Evolutionary conservation across 148 eudicot genomes (phyloP), one percentile per base, ranked within the genome.

Genomic region (Persicaria tinctoria): DNA sequence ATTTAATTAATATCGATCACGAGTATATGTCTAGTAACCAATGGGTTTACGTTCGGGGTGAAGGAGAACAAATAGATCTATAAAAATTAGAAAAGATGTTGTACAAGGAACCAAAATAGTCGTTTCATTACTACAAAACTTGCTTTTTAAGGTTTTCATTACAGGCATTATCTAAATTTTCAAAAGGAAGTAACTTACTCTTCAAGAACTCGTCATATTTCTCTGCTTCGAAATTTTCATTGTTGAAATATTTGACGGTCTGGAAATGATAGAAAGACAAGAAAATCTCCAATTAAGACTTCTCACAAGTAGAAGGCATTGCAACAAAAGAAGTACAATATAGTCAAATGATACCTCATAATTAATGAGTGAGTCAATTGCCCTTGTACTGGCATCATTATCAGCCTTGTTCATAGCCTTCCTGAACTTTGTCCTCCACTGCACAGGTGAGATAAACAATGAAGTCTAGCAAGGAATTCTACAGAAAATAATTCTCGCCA

Each of bases 321-420:
- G 7, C 54, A 71, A 9, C 74, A 71, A 8, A 71, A 71, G 55
- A 71, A 17, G 17, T 44, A 69, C 47, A 71, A 71, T 44, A 75
- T 60, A 9, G 38, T 68, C 49, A 53, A 70, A 78, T 48, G 77
- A 46, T 74, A 91, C 98, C 95, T 94, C 98, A 80, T 91, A 94
- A 80, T 94, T 93, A 62, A 94, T 91, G 53, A 94, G 91, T 46
- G 98, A 94, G 83, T 94, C 98, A 73, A 94, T 78, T 69, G 93
- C 98, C 82, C 96, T 87, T n/a, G 97, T 88, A 81, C 88, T 91
- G 62, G 98, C 96, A 84, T 89, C 96, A 82, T 93, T 94, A 64
- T 94, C 98, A 83, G 98, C 97, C 86, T 94, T 91, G 82, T 94
- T 93, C 98, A 94, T 94, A 72, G 84, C 87, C 88, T 94, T 91